A percentile compares a stretch with the other conserved stretches of the same genome.
These are phyloP conservation scores for Paecilomyces dactylethromorphus DNA, from an alignment of 2,329 filamentous ascomycete species.

Conservation along the genomic window DNA sequence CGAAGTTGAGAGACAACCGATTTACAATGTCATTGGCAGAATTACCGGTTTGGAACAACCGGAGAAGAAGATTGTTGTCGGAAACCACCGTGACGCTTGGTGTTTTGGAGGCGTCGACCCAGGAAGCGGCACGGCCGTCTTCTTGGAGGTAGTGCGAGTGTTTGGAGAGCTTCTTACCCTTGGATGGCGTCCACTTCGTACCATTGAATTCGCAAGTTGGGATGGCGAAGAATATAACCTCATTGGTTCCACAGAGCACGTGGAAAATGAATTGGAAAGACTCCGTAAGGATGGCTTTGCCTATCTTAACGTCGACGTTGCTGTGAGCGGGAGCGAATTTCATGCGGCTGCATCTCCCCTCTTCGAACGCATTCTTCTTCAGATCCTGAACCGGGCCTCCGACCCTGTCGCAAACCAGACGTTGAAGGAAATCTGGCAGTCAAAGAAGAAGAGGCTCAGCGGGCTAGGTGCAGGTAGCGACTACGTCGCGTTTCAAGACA, in stretches of 20 bases:
- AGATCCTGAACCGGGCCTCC: conserved; percentile 65
- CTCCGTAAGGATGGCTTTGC: conserved; percentile 71
- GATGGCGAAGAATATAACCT: conserved; percentile 90
- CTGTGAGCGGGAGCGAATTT: conserved; percentile 69
- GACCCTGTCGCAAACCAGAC: conserved; percentile 69
- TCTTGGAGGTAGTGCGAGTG: conserved; percentile 81
- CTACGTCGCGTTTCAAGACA: conserved; percentile 83
- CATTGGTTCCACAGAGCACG: conserved; percentile 89
- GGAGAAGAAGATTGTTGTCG: conserved; percentile 78
- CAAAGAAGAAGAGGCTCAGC: conserved; percentile 52
- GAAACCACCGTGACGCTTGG: conserved; percentile 91
- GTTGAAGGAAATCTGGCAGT: conserved; percentile 68
- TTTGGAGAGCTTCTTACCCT: conserved; percentile 69
- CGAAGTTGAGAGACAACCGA: conserved; percentile 71
- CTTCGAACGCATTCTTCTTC: conserved; percentile 64
- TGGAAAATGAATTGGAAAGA: conserved; percentile 72
- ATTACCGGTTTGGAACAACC: conserved; percentile 79
- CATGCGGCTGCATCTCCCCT: conserved; percentile 74
- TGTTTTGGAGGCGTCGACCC: conserved; percentile 81
- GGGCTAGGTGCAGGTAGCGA: conserved; percentile 71
- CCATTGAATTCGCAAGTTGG: conserved; percentile 96
- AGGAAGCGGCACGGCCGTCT: conserved; percentile 80
- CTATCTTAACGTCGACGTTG: conserved; percentile 87
- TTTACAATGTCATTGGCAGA: conserved; percentile 85
- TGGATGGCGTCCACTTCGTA: conserved; percentile 88